Conservation (phyloP, 169 alveolate genomes). For the Eimeria sp. region DNA sequence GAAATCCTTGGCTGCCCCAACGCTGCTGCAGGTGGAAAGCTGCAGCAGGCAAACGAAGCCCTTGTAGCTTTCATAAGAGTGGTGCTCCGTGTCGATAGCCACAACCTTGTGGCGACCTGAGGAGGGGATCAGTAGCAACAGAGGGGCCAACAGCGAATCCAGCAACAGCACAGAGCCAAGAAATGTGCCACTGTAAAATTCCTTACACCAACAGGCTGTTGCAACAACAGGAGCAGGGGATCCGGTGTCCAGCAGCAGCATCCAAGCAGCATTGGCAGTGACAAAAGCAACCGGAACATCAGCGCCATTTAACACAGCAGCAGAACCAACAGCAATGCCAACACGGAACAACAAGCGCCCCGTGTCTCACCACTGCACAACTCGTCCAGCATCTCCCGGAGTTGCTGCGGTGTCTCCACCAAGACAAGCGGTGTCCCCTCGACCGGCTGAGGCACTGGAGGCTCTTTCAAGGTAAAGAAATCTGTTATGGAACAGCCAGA, state of each 20-base stretch:
- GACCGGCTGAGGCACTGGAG: conserved; percentile 7
- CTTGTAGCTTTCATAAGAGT: conserved; percentile 90
- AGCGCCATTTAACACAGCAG: background rate
- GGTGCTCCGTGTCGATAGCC: conserved; percentile 97
- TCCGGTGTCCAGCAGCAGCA: background rate
- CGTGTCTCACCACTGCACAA: conserved; percentile 70
- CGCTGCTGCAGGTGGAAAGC: conserved; percentile 88
- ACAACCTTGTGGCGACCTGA: conserved; percentile 88
- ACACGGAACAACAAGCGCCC: background rate
- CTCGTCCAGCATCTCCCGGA: conserved; percentile 88
- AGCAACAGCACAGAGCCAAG: background rate
- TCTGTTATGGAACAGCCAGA: background rate
- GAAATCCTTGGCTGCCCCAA: conserved; percentile 91
- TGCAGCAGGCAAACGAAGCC: conserved; percentile 96
- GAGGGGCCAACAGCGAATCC: background rate
- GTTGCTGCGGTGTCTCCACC: conserved; percentile 88
- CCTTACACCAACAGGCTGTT: background rate
- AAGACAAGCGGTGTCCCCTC: conserved; percentile 89
- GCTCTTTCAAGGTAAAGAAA: conserved; percentile 16
- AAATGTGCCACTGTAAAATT: background rate
- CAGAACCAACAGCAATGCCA: background rate
- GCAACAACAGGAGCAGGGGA: background rate
- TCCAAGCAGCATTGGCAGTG: background rate
- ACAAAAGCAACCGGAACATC: background rate
- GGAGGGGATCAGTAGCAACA: background rate